Conservation (phyloP, 345 rosid genomes). For the Hibiscus trionum region DNA sequence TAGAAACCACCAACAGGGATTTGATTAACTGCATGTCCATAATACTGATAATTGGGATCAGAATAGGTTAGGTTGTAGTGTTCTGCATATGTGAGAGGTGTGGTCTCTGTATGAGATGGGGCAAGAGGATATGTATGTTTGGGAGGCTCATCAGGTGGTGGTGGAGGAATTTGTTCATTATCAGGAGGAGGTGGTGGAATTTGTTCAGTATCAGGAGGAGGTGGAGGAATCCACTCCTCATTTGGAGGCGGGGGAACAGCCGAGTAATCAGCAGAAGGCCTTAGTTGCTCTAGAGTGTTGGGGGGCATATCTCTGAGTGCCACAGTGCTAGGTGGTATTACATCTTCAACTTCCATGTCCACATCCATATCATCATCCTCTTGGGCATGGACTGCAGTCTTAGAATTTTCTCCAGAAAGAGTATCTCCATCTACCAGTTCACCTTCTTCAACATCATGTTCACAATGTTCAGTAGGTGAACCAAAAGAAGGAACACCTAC, state of each 20-base stretch:
- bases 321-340: constrained; percentile 21
- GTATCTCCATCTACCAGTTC: constrained; percentile 25
- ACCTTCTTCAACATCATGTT: constrained; percentile 20
- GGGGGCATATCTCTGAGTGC: constrained; percentile 16
- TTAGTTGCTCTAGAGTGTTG: constrained; percentile 22
- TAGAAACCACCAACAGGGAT: constrained; percentile 41
- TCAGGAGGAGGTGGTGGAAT: constrained; percentile 89
- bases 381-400: constrained; percentile 24
- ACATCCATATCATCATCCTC: constrained; percentile 93
- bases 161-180: constrained; percentile 38
- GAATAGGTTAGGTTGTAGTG: constrained; percentile 53
- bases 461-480: constrained; percentile 29
- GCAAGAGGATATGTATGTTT: constrained; percentile 45
- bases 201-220: constrained; percentile 72
- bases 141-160: constrained; percentile 52
- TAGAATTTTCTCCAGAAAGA: constrained; percentile 22
- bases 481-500: constrained; percentile 17
- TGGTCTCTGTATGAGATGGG: constrained; percentile 36
- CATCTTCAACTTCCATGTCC: constrained; percentile 94
- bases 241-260: constrained; percentile 60
- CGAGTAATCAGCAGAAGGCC: constrained; percentile 26
- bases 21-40: constrained; percentile 34
- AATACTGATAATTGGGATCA: constrained; percentile 48
- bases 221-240: constrained; percentile 93
- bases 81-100: constrained; percentile 33